Conservation (phyloP, 2,329 filamentous ascomycete genomes). For the Beauveria sp. region DNA sequence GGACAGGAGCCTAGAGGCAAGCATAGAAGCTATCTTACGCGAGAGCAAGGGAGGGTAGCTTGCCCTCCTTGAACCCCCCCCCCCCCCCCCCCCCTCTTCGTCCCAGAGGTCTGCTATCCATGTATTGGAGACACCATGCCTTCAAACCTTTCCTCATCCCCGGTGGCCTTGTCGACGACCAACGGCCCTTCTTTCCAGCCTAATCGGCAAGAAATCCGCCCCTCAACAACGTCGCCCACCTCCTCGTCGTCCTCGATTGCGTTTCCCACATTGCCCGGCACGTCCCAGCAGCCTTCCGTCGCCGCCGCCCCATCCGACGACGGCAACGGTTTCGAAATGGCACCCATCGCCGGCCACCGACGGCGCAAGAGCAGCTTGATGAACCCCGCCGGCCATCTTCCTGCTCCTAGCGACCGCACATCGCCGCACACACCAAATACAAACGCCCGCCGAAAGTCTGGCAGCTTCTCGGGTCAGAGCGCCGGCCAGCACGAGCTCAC, state of each 20-base stretch:
- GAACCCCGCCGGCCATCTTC: slow-evolving; percentile 27
- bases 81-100: neutral
- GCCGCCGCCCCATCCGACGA: neutral
- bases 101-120: neutral
- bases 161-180: neutral
- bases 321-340: slow-evolving; percentile 45
- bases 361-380: slow-evolving; percentile 49
- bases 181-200: neutral
- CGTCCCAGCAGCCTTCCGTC: neutral
- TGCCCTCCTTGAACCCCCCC: neutral
- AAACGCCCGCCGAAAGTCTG: slow-evolving; percentile 13
- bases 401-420: slow-evolving; percentile 20
- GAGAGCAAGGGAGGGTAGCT: slow-evolving; percentile 1
- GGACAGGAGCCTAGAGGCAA: neutral
- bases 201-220: neutral
- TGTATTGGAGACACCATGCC: neutral
- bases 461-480: slow-evolving; percentile 19
- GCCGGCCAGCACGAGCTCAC: slow-evolving; percentile 27
- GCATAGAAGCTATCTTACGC: neutral
- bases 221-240: neutral
- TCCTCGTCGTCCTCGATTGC: slow-evolving; percentile 5
- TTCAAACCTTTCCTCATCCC: neutral
- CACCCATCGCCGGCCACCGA: slow-evolving; percentile 44
- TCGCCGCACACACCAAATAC: slow-evolving; percentile 14
- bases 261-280: slow-evolving; percentile 5